Evolutionary conservation across 345 rosid species (phyloP), one percentile per base, ranked within the genome.

Genomic region (Raphanus raphanistrum): DNA sequence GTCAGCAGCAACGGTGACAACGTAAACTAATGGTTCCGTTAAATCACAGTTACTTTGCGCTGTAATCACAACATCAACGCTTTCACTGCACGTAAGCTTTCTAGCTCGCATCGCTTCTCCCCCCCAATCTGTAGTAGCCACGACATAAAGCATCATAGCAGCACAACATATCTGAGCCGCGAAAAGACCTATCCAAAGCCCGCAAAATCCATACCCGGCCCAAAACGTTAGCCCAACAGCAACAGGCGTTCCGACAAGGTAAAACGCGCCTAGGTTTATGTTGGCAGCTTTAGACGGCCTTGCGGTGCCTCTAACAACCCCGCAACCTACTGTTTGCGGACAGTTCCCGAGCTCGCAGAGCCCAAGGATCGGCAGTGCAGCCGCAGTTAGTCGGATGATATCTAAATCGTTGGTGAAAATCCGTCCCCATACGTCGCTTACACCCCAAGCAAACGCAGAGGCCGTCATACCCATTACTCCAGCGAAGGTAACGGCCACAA

Each of bases 241-340:
- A 35, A 92, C 96, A 0, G 98, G 98, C 88, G 88, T 89, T 48
- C 98, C 98, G 8, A 92, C 93, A 15, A 89, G 74, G 70, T 94
- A 94, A 81, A 94, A 94, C 10, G 98, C 94, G 1, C 97, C 90
- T 0, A 94, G 90, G 82, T 94, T 94, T 48, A 94, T 90, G 71
- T 86, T 90, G 0, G 98, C 98, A 0, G 98, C 98, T 8, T 81
- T 84, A 5, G 96, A 71, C 4, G 98, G 97, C 13, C 96, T 83
- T 0, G 98, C 98, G 8, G 87, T 88, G 6, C 98, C 98, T 73
- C 98, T 70, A 2, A 94, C 84, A 15, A 92, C 96, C 50, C 98
- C 97, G 77, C 98, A 92, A 1, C 93, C 96, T 41, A 94, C 96
- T 8, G 98, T 94, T 75, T 94, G 98, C 1, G 98, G 97, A 65